phyloP scores from a whole-genome alignment of 805 yeast species.

The Lachancea kluyveri region DNA sequence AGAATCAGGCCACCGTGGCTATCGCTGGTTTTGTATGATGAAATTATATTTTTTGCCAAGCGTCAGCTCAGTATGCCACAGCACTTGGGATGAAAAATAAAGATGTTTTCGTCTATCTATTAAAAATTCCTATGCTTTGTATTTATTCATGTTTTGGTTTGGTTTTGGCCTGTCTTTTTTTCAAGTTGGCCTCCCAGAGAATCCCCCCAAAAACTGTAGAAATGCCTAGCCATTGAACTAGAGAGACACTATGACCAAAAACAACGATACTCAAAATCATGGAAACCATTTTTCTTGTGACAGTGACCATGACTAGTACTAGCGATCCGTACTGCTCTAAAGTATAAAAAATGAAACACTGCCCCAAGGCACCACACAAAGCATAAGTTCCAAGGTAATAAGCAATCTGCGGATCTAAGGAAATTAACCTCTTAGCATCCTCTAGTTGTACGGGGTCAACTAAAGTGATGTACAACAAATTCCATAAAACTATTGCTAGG shows the following conservation, averaged over 20 bases:
- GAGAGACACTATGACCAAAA: constrained; percentile 69
- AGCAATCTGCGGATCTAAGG: constrained; percentile 42
- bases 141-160: constrained; percentile 1
- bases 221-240: constrained; percentile 75
- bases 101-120: no score
- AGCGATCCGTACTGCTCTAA: constrained; percentile 81
- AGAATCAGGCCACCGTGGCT: no score
- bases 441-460: constrained; percentile 20
- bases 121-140: no score
- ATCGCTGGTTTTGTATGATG: no score
- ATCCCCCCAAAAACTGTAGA: constrained; percentile 79
- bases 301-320: constrained; percentile 85
- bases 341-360: constrained; percentile 84
- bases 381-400: constrained; percentile 62
- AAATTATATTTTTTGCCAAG: no score
- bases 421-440: constrained; percentile 35
- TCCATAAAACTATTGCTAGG: constrained; percentile 37
- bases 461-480: constrained; percentile 40
- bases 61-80: no score
- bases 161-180: constrained; percentile 19
- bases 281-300: constrained; percentile 92
- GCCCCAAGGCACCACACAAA: constrained; percentile 83
- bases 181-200: constrained; percentile 64
- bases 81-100: no score
- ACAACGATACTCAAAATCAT: constrained; percentile 84